Conservation (phyloP, 768 basidiomycete genomes). For the Botryobasidium botryosum region DNA sequence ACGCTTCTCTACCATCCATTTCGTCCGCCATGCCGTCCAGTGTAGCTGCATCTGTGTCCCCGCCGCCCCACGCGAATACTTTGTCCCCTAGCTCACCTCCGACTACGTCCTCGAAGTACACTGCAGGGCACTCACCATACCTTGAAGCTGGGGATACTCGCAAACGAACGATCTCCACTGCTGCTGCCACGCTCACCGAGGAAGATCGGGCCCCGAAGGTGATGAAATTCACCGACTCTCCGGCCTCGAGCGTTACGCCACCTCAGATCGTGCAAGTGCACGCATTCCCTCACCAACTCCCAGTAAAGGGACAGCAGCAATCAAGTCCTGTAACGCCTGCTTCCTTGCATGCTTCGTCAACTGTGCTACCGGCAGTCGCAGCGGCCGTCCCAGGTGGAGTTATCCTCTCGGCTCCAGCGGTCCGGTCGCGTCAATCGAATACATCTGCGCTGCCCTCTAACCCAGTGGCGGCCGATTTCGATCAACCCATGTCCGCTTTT, state of each 20-base stretch:
- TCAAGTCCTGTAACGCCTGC: not conserved
- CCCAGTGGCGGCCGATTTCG: too few species aligned
- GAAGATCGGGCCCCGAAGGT: not conserved
- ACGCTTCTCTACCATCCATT: too few species aligned
- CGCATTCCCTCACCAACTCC: not conserved
- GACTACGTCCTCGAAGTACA: too few species aligned
- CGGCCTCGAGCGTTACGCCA: not conserved
- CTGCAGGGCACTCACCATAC: too few species aligned
- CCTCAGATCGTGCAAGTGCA: not conserved
- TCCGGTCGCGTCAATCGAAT: too few species aligned
- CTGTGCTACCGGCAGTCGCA: not conserved
- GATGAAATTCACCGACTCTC: not conserved
- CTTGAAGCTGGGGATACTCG: too few species aligned
- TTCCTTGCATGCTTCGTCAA: not conserved
- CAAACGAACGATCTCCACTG: slow-evolving; percentile 3
- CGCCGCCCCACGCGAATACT: too few species aligned
- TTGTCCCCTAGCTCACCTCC: too few species aligned
- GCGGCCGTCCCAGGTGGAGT: not conserved
- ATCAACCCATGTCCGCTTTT: too few species aligned
- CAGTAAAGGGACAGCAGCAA: not conserved
- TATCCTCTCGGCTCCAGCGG: not conserved
- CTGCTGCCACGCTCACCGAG: not conserved
- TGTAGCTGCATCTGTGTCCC: too few species aligned
- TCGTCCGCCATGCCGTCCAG: too few species aligned
- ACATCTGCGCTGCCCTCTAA: too few species aligned